Evolutionary conservation across 129 eudicot genomes (phyloP).

Genomic region (Helianthus tuberosus): DNA sequence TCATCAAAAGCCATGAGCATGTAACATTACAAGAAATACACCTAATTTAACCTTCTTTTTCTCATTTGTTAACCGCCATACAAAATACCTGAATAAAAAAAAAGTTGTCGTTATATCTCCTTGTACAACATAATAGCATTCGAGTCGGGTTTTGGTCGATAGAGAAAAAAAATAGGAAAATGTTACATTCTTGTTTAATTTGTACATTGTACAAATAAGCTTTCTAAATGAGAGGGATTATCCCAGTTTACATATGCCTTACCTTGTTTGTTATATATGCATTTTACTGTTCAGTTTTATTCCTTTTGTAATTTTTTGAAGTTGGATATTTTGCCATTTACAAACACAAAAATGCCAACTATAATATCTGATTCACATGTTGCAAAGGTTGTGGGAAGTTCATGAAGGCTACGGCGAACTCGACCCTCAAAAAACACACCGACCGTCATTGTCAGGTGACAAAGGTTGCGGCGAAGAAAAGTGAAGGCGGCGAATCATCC

Average conservation of each 20-base stretch:
- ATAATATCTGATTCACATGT: background rate
- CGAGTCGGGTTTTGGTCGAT: conserved; percentile 28
- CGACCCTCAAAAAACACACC: too few relatives aligned
- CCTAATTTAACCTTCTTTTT: conserved; percentile 19
- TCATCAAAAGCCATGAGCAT: conserved; percentile 87
- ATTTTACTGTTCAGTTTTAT: background rate
- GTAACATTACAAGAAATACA: conserved; percentile 44
- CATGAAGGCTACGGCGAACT: too few relatives aligned
- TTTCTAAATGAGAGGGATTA: conserved; percentile 28
- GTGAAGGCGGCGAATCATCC: too few relatives aligned
- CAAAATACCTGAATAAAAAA: conserved; percentile 21
- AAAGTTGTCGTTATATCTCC: conserved; percentile 37
- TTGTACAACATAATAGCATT: conserved; percentile 42
- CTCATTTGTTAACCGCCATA: conserved; percentile 22
- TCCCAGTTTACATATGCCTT: conserved; percentile 20
- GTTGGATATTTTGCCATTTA: background rate
- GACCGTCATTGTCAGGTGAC: too few relatives aligned
- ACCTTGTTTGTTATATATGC: background rate
- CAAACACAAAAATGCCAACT: background rate
- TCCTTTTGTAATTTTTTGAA: background rate
- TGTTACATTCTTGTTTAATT: conserved; percentile 36
- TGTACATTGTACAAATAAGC: conserved; percentile 46
- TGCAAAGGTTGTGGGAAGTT: too few relatives aligned
- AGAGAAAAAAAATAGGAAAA: conserved; percentile 24
- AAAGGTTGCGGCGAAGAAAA: too few relatives aligned